Conservation (phyloP, 2,329 filamentous ascomycete genomes). For the Dendrostoma leiphaemia region DNA sequence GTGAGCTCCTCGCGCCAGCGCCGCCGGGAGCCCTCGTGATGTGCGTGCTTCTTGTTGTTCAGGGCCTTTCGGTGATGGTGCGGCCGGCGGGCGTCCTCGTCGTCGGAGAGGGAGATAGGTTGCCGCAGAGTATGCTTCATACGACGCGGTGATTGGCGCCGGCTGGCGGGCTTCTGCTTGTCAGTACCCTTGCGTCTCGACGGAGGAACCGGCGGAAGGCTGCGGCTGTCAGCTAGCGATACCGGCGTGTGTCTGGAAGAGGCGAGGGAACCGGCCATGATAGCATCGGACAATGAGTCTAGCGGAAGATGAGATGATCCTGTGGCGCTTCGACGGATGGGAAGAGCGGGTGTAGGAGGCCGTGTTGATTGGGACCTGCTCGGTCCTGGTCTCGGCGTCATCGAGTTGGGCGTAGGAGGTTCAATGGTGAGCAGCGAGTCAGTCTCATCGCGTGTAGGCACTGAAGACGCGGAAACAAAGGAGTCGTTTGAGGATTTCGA, state of each 20-base stretch:
- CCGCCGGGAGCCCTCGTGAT: conserved; percentile 72
- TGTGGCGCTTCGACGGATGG: conserved; percentile 16
- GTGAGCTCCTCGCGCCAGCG: conserved; percentile 77
- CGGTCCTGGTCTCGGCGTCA: conserved; percentile 22
- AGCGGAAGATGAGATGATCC: conserved; percentile 42
- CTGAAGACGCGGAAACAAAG: conserved; percentile 38
- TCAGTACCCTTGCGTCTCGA: conserved; percentile 27
- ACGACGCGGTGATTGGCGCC: conserved; percentile 43
- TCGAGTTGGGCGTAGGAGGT: neutral
- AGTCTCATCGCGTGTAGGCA: conserved; percentile 13
- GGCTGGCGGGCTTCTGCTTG: conserved; percentile 33
- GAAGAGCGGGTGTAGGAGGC: conserved; percentile 13
- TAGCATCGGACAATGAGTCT: conserved; percentile 68
- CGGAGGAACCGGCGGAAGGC: conserved; percentile 36
- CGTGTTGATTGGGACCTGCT: conserved; percentile 12
- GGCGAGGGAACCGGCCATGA: conserved; percentile 72
- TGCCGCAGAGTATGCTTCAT: conserved; percentile 68
- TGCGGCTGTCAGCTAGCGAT: conserved; percentile 26
- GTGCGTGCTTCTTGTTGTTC: conserved; percentile 64
- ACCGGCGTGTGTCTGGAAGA: conserved; percentile 51
- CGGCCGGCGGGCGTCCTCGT: conserved; percentile 51
- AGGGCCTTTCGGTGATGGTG: conserved; percentile 47
- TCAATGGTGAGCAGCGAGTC: conserved; percentile 1
- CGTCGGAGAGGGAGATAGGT: conserved; percentile 45
- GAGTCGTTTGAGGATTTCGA: conserved; percentile 44